A percentile compares a stretch with the other conserved stretches of the same genome.
phyloP scores from a whole-genome alignment of 1,284 basidiomycete species.

The Apiotrichum sp. region DNA sequence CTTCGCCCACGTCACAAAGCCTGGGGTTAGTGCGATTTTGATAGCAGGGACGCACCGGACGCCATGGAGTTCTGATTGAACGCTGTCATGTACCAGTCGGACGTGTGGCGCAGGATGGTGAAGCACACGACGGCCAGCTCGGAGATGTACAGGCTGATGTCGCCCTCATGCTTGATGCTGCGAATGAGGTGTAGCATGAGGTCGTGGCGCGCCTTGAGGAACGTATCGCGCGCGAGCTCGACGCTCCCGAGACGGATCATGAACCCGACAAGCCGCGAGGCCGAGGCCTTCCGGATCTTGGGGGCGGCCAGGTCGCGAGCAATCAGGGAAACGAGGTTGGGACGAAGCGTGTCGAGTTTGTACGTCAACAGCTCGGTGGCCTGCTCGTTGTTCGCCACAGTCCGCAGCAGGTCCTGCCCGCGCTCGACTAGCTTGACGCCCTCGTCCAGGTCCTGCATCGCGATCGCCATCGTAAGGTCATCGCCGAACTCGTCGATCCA shows the following conservation, averaged over 20 bases:
- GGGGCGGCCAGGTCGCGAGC: constrained; percentile 67
- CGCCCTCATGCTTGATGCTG: constrained; percentile 85
- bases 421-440: constrained; percentile 78
- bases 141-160: constrained; percentile 49
- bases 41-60: constrained; percentile 57
- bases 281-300: constrained; percentile 69
- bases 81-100: constrained; percentile 94
- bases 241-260: constrained; percentile 70
- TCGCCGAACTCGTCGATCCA: constrained; percentile 90
- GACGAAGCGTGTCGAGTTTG: constrained; percentile 64
- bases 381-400: constrained; percentile 48
- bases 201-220: constrained; percentile 70
- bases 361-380: constrained; percentile 37
- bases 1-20: constrained; percentile 91
- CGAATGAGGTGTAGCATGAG: constrained; percentile 71
- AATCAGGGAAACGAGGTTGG: constrained; percentile 65
- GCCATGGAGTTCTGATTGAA: constrained; percentile 93
- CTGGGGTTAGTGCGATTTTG: constrained; percentile 46
- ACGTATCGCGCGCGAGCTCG: constrained; percentile 72
- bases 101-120: constrained; percentile 58
- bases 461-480: constrained; percentile 83
- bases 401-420: constrained; percentile 64
- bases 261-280: constrained; percentile 65
- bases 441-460: constrained; percentile 79
- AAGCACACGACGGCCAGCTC: constrained; percentile 47